These are phyloP conservation scores for Madurella mycetomatis DNA, from an alignment of 2,329 filamentous ascomycete species.

Conservation along the genomic window DNA sequence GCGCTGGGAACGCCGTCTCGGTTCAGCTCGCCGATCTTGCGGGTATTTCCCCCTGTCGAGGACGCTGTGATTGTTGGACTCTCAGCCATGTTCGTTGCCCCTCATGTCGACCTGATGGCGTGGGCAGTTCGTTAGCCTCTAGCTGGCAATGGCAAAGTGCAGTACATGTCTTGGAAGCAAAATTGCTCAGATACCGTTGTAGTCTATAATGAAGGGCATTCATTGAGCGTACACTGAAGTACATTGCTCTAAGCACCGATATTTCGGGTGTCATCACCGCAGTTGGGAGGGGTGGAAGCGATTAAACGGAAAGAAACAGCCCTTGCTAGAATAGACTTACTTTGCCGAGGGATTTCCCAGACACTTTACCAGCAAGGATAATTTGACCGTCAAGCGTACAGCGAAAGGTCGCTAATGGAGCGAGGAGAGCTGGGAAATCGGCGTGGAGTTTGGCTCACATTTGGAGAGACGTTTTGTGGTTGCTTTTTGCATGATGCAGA, in stretches of 20 bases:
- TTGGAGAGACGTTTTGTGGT: background rate
- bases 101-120: conserved; percentile 45
- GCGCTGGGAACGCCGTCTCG: background rate
- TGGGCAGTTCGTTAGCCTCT: conserved; percentile 17
- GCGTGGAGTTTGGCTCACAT: conserved; percentile 11
- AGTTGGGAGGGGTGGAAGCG: conserved; percentile 25
- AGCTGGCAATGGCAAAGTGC: background rate
- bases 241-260: conserved; percentile 53
- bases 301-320: background rate
- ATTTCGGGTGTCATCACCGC: conserved; percentile 58
- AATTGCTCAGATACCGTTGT: conserved; percentile 90
- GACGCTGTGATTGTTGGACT: conserved; percentile 21
- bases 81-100: conserved; percentile 41
- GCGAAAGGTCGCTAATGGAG: conserved; percentile 1
- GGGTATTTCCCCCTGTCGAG: conserved; percentile 2
- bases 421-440: background rate
- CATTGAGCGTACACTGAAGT: conserved; percentile 58
- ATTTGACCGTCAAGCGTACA: conserved; percentile 17
- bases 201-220: conserved; percentile 70
- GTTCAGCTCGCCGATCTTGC: background rate
- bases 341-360: conserved; percentile 25
- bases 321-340: conserved; percentile 6
- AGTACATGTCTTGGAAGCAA: background rate
- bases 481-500: background rate
- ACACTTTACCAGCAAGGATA: conserved; percentile 8